Base-by-base conservation (phyloP, 805 yeast genomes). In the Kodamaea fukazawae region DNA sequence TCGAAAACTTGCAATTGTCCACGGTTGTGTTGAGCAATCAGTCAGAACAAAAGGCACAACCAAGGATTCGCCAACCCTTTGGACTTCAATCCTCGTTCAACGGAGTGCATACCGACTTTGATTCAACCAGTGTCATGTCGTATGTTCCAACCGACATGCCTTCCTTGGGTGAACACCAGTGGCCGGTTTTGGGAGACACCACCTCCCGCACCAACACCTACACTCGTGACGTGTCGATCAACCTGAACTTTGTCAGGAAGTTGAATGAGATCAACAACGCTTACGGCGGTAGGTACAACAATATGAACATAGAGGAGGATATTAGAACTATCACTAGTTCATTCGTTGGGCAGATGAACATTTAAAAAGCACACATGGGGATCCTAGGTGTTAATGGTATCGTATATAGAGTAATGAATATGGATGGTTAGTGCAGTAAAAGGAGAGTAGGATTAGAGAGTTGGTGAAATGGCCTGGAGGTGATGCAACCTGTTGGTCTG, bases 1-100 rank as follows among this genome's bases (percentile, higher is more conserved):
- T 90, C 48, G 91, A 84, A 43, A 85, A 80, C 50, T 70, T 90
- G 46, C 93, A 83, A 57, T 63, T 84, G 36, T 81, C 89, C 44
- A 70, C 82, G 42, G 80, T 84, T 15, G 83, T 78, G 47, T 67
- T 65, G 44, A 53, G 53, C 26, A 32, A 35, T 23, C 39, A 43
- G 16, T 32, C 44, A 70, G 44, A 17, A 5, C 12, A 31, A 27
- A 25, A 18, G 14, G 25, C 14, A 38, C 29, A 22, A 26, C 37
- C 22, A 31, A 36, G 15, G 27, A 27, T 30, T n/a, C 40, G 32
- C 23, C 25, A 16, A 25, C 23, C 36, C 10, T 46, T 48, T 20
- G 49, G 49, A 1, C 41, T 43, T 4, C 39, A 38, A 7, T 52
- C 55, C 4, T 44, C 46, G 5, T 36, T 25, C 20, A 32, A 32